Evolutionary conservation across 1,284 basidiomycete genomes (phyloP).

Genomic region (Marasmius oreades): DNA sequence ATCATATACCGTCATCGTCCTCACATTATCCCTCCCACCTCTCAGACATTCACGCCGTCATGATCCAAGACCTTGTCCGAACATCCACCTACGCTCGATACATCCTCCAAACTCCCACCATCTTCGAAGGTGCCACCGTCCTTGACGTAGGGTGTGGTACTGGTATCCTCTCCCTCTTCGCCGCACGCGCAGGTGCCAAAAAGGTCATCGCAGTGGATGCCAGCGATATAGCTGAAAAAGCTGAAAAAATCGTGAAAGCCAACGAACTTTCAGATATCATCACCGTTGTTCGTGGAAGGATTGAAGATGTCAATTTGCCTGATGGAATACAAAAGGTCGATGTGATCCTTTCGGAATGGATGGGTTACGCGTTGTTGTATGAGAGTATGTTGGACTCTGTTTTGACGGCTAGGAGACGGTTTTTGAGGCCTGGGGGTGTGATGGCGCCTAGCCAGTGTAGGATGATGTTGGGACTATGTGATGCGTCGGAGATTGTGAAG

Average conservation of each 20-base stretch:
- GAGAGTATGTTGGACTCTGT: conserved; percentile 99
- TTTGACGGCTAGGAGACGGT: conserved; percentile 81
- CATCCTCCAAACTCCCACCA: conserved; percentile 79
- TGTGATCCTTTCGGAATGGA: conserved; percentile 97
- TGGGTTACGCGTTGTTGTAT: conserved; percentile 92
- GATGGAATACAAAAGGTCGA: conserved; percentile 78
- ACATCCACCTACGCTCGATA: conserved; percentile 93
- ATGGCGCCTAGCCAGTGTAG: conserved; percentile 91
- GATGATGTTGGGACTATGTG: conserved; percentile 82
- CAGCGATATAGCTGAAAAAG: conserved; percentile 82
- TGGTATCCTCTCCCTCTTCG: conserved; percentile 91
- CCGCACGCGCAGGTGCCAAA: conserved; percentile 88
- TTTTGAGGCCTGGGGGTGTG: conserved; percentile 70
- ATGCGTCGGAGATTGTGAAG: conserved; percentile 71
- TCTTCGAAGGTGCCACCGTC: conserved; percentile 86
- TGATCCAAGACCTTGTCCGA: conserved; percentile 87
- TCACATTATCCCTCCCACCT: too few species aligned
- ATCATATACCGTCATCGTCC: too few species aligned
- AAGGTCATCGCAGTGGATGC: conserved; percentile 95
- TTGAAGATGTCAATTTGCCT: conserved; percentile 52
- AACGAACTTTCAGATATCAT: conserved; percentile 80
- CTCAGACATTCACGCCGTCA: conserved; percentile 78
- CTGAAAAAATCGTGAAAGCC: conserved; percentile 74
- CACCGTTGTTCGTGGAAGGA: conserved; percentile 45
- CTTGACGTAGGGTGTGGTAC: conserved; percentile 96